A percentile compares a stretch with the other conserved stretches of the same genome.
phyloP scores from a whole-genome alignment of 257 asterid species.

The Solanum phureja region DNA sequence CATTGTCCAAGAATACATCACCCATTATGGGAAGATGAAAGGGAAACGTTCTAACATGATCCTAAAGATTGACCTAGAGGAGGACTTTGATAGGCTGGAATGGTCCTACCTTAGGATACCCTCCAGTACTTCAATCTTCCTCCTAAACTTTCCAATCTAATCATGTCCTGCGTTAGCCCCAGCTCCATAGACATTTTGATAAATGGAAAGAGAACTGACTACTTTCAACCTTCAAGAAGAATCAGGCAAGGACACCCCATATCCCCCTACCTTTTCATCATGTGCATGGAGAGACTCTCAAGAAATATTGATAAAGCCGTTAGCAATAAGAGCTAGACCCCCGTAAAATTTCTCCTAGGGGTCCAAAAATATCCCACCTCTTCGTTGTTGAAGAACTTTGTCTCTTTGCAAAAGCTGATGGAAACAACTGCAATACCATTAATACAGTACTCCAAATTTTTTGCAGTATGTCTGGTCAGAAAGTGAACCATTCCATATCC shows the following conservation, averaged over 20 bases:
- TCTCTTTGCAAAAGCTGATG: background rate
- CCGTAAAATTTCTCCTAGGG: background rate
- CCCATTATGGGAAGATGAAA: background rate
- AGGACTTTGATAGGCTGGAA: too few species aligned
- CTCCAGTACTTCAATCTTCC: background rate
- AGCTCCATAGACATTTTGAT: background rate
- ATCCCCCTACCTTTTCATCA: background rate
- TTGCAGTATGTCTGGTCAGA: background rate
- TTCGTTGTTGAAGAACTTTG: background rate
- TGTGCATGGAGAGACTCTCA: background rate
- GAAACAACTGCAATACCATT: background rate
- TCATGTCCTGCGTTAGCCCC: background rate
- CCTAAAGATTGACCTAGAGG: too few species aligned
- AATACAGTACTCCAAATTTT: background rate
- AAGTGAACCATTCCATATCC: background rate
- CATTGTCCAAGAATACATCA: background rate
- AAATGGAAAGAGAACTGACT: background rate
- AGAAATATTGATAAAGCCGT: too few species aligned
- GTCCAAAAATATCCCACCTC: background rate
- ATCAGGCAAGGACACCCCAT: background rate
- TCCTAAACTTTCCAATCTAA: background rate
- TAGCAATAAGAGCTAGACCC: background rate
- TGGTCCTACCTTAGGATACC: background rate
- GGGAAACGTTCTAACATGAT: background rate
- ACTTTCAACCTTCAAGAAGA: background rate